Percentiles rank a stretch among this genome's conserved stretches.
Evolutionary conservation across 2,329 filamentous ascomycete species (phyloP).

Genomic region (Colletotrichum tanaceti): DNA sequence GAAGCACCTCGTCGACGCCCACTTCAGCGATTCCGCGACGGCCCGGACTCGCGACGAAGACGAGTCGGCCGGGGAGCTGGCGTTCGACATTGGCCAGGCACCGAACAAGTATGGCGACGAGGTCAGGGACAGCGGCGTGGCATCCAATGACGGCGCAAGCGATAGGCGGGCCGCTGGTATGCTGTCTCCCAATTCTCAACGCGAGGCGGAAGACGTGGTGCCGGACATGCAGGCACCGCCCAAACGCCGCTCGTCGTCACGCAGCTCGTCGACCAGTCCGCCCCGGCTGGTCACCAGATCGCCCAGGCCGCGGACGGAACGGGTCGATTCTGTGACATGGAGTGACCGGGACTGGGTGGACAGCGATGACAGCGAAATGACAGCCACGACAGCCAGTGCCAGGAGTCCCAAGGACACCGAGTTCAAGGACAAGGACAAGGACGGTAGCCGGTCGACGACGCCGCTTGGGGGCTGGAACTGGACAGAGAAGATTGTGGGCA

Average conservation of each 20-base stretch:
- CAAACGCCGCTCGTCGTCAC: slow-evolving; percentile 32
- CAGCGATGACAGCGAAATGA: slow-evolving; percentile 59
- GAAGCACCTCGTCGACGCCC: slow-evolving; percentile 92
- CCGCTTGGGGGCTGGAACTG: slow-evolving; percentile 59
- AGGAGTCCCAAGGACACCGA: slow-evolving; percentile 38
- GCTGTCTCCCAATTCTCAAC: slow-evolving; percentile 39
- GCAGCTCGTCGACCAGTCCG: slow-evolving; percentile 34
- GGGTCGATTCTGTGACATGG: slow-evolving; percentile 70
- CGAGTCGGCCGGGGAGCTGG: slow-evolving; percentile 75
- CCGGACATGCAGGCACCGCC: slow-evolving; percentile 55
- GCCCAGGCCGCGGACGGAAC: slow-evolving; percentile 20
- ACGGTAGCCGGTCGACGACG: slow-evolving; percentile 38
- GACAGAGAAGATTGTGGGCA: slow-evolving; percentile 67
- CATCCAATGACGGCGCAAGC: slow-evolving; percentile 9
- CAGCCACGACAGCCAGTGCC: slow-evolving; percentile 39
- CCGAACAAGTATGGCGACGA: slow-evolving; percentile 75
- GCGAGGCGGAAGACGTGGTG: slow-evolving; percentile 59
- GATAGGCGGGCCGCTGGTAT: slow-evolving; percentile 47
- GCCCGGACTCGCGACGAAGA: slow-evolving; percentile 75
- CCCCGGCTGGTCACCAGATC: slow-evolving; percentile 26
- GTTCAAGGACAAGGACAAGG: slow-evolving; percentile 44
- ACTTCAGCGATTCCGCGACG: slow-evolving; percentile 82
- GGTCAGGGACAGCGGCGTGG: slow-evolving; percentile 58
- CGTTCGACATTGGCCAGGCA: slow-evolving; percentile 66
- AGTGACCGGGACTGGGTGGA: slow-evolving; percentile 74